Evolutionary conservation across 164 flowering plant genomes (phyloP).

Genomic region (Chloranthus sessilifolius): DNA sequence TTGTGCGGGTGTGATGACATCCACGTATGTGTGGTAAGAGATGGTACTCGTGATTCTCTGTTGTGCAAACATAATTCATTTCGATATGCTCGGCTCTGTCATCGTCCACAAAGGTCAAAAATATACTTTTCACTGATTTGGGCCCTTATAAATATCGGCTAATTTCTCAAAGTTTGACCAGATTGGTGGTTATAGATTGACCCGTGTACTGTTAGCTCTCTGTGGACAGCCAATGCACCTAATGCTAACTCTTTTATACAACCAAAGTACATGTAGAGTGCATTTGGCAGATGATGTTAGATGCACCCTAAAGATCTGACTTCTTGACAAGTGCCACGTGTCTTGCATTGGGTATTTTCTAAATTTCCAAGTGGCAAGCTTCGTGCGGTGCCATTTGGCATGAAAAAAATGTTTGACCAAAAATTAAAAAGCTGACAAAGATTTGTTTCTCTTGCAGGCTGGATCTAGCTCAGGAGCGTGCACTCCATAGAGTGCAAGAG

Average conservation of each 20-base stretch:
- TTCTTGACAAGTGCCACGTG: not conserved
- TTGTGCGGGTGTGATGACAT: conserved; percentile 72
- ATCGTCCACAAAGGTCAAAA: not conserved
- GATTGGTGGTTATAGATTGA: not conserved
- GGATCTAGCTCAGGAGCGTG: conserved; percentile 25
- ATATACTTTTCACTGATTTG: not conserved
- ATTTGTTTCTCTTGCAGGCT: conserved; percentile 16
- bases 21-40: conserved; percentile 64
- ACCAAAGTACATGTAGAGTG: not conserved
- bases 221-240: no score
- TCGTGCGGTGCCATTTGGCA: not conserved
- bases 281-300: not conserved
- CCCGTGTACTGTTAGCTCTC: not conserved
- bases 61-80: not conserved
- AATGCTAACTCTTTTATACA: no score
- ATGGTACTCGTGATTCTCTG: not conserved
- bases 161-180: not conserved
- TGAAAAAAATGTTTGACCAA: not conserved
- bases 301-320: not conserved
- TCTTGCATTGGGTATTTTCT: not conserved
- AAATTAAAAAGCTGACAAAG: no score
- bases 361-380: not conserved
- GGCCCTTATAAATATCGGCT: not conserved
- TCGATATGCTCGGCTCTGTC: not conserved
- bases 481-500: conserved; percentile 7